phyloP scores from a whole-genome alignment of 805 yeast species.

The Candida pini region DNA sequence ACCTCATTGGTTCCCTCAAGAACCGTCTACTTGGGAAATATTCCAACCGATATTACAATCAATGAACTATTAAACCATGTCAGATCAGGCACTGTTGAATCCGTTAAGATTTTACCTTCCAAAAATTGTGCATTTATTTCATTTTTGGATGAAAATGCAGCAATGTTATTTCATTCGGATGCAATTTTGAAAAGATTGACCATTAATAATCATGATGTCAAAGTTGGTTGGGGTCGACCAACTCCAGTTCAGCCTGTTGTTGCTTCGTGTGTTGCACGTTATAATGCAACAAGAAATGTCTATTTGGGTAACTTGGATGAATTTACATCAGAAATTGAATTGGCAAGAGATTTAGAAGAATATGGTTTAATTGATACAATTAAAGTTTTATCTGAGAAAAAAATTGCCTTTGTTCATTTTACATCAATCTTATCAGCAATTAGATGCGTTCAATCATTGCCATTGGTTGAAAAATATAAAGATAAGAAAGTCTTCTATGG shows the following conservation, averaged over 20 bases:
- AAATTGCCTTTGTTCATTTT: conserved; percentile 88
- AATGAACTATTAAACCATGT: conserved; percentile 85
- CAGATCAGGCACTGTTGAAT: conserved; percentile 84
- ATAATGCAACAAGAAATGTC: conserved; percentile 91
- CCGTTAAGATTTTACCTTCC: conserved; percentile 68
- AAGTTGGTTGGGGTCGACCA: conserved; percentile 92
- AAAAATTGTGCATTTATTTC: conserved; percentile 89
- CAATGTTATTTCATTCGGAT: conserved; percentile 88
- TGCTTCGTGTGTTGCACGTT: conserved; percentile 67
- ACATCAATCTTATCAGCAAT: conserved; percentile 83
- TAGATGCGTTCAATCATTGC: conserved; percentile 71
- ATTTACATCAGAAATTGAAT: conserved; percentile 58
- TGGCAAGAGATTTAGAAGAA: conserved; percentile 57
- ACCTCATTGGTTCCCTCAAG: conserved; percentile 41
- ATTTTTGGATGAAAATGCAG: conserved; percentile 83
- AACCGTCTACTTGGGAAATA: conserved; percentile 85
- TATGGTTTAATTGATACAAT: conserved; percentile 85
- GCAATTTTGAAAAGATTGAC: conserved; percentile 79
- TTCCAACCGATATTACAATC: conserved; percentile 75
- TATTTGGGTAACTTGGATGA: conserved; percentile 72
- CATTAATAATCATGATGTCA: conserved; percentile 74
- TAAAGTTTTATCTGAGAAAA: conserved; percentile 72
- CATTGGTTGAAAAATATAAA: conserved; percentile 61
- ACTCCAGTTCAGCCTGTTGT: conserved; percentile 71
- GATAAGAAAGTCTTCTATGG: conserved; percentile 84